Evolutionary conservation across 2,329 filamentous ascomycete genomes (phyloP), one percentile per base, ranked within the genome.

Genomic region (Fusarium ambrosium): DNA sequence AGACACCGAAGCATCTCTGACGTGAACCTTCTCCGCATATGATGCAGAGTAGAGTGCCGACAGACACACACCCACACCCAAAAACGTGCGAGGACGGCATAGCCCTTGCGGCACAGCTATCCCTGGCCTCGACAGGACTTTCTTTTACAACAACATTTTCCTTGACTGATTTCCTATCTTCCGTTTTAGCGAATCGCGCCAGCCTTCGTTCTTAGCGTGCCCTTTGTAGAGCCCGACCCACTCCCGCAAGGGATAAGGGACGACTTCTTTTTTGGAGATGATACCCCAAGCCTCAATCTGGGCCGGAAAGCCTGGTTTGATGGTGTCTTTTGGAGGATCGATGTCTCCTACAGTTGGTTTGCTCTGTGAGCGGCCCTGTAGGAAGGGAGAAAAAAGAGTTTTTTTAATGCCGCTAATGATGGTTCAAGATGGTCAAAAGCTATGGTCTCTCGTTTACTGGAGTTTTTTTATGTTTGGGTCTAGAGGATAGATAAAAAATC

Each of bases 1-100:
- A 85, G 87, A 59, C 88, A 90, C 73, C 84, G 89, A 79, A 91
- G 89, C 81, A 88, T 91, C 71, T 89, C 89, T 24, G 89, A 91
- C 73, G 86, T 90, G 62, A 86, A 87, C 72, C 78, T 84, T 56
- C 81, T 89, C 72, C 84, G 81, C 59, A 82, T 88, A 68, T 88
- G 80, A 84, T 71, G 66, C 71, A 55, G 63, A 72, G 66, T 55
- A 56, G 51, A 63, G 48, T 59, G 43, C 58, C 61, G 37, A 48
- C 36, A 62, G 59, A 66, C 64, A 69, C 66, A 66, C 64, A 70
- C 37, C 53, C 37, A 72, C 37, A 55, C 37, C 37, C 64, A 71
- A 78, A 84, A 80, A 87, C 85, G 85, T 81, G 80, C 79, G 84
- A 84, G 85, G 85, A 87, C 84, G 85, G 85, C 83, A 82, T 86